Percentiles rank a stretch among this genome's conserved stretches.
phyloP scores from a whole-genome alignment of 2,329 filamentous ascomycete genomes.

The Corinectria fuckeliana region DNA sequence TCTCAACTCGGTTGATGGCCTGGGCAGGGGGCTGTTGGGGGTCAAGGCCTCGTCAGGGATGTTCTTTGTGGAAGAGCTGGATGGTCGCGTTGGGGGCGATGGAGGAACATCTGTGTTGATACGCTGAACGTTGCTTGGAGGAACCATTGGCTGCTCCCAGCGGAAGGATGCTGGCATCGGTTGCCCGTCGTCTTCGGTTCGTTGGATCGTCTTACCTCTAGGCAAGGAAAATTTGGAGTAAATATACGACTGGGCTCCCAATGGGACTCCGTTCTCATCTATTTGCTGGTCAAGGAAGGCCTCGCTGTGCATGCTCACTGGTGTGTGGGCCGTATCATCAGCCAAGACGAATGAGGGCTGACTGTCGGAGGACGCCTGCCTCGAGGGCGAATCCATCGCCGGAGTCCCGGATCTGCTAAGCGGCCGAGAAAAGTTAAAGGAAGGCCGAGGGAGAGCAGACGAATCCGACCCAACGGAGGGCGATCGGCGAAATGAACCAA shows the following conservation, averaged over 20 bases:
- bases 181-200: slow-evolving; percentile 66
- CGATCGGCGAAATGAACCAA: slow-evolving; percentile 72
- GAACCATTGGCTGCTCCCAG: slow-evolving; percentile 64
- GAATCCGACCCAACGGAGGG: slow-evolving; percentile 85
- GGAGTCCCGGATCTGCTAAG: slow-evolving; percentile 76
- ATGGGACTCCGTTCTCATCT: slow-evolving; percentile 52
- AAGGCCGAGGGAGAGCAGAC: slow-evolving; percentile 74
- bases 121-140: slow-evolving; percentile 52
- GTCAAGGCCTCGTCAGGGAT: slow-evolving; percentile 47
- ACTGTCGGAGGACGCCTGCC: slow-evolving; percentile 71
- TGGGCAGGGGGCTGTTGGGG: slow-evolving; percentile 42
- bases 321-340: slow-evolving; percentile 72
- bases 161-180: slow-evolving; percentile 61
- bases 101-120: slow-evolving; percentile 58
- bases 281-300: slow-evolving; percentile 62
- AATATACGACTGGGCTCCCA: slow-evolving; percentile 75
- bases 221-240: slow-evolving; percentile 87
- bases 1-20: slow-evolving; percentile 57
- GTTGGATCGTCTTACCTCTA: slow-evolving; percentile 78
- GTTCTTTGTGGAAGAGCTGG: slow-evolving; percentile 58
- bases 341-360: slow-evolving; percentile 68
- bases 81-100: slow-evolving; percentile 66
- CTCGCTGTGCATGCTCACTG: slow-evolving; percentile 75
- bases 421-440: slow-evolving; percentile 94
- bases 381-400: slow-evolving; percentile 61